Percentiles rank a stretch among this genome's conserved stretches.
phyloP scores from a whole-genome alignment of 805 yeast genomes.

The Saccharomycopsis sp. region DNA sequence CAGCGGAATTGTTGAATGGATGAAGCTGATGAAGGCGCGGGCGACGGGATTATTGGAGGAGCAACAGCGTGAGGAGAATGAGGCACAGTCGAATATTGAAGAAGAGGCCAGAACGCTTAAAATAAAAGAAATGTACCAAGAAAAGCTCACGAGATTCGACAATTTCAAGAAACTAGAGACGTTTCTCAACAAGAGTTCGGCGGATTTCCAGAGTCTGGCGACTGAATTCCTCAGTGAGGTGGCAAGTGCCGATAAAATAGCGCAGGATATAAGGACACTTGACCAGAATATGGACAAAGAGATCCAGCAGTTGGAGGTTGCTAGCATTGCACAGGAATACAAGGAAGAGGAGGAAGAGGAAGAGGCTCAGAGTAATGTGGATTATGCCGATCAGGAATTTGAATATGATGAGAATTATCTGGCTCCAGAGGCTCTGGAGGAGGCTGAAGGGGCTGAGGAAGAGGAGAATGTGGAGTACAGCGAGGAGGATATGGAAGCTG shows the following conservation, averaged over 20 bases:
- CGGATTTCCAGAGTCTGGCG: background rate
- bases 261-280: background rate
- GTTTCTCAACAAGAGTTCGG: background rate
- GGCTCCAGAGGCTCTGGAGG: background rate
- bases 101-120: conserved; percentile 26
- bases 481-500: background rate
- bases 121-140: conserved; percentile 23
- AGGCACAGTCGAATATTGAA: conserved; percentile 32
- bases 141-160: conserved; percentile 1
- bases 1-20: conserved; percentile 29
- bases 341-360: background rate
- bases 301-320: background rate
- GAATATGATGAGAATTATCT: background rate
- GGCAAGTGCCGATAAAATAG: background rate
- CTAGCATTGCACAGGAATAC: background rate
- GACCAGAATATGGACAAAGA: background rate
- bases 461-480: background rate
- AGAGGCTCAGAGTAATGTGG: background rate
- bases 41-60: conserved; percentile 29
- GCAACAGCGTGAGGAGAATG: conserved; percentile 32
- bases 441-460: background rate
- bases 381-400: background rate
- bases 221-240: background rate
- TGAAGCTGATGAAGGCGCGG: conserved; percentile 29
- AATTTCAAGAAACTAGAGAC: conserved; percentile 12